Evolutionary conservation across 192 early-diverging fungal species (phyloP), one percentile per base, ranked within the genome.

Genomic region (Gonapodya sp.): DNA sequence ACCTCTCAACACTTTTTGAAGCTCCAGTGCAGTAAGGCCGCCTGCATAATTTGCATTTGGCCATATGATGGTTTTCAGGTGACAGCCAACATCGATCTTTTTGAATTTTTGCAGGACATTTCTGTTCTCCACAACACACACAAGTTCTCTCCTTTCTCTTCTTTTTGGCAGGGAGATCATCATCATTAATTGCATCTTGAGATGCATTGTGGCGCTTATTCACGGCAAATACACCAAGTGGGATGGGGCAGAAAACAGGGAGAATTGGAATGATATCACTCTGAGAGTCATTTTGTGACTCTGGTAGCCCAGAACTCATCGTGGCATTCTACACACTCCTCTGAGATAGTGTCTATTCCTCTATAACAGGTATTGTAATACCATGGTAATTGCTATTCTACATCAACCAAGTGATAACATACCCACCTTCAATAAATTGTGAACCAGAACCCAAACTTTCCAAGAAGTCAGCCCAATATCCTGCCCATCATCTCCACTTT

Each of bases 391-490:
- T 64, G 46, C 46, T 64, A 64, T 64, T 8, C 8, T 8, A 64
- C 24, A 64, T 64, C 46, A 64, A 24, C 46, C 46, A 64, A 64
- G 46, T 64, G 46, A 64, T 64, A 64, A 8, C 8, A 24, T 8
- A 64, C 46, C 46, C 46, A 64, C 46, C 46, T 64, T 64, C 46
- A 64, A 64, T 64, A 16, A 64, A 64, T 24, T 64, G 46, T 64
- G 46, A 64, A 64, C 46, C 46, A 64, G 46, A 64, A 64, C 46
- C 46, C 46, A 64, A 16, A 64, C 46, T 64, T 8, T 64, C 46
- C 46, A 64, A 24, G 46, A 64, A 64, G 46, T 64, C 46, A 64
- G 46, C 46, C 46, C 46, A 64, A 64, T 64, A 64, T 64, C 46
- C 24, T 8, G 46, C 46, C 46, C 46, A 64, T 64, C 46, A 64